Evolutionary conservation across 257 asterid genomes (phyloP), one percentile per base, ranked within the genome.

Genomic region (Anisodus acutangulus): DNA sequence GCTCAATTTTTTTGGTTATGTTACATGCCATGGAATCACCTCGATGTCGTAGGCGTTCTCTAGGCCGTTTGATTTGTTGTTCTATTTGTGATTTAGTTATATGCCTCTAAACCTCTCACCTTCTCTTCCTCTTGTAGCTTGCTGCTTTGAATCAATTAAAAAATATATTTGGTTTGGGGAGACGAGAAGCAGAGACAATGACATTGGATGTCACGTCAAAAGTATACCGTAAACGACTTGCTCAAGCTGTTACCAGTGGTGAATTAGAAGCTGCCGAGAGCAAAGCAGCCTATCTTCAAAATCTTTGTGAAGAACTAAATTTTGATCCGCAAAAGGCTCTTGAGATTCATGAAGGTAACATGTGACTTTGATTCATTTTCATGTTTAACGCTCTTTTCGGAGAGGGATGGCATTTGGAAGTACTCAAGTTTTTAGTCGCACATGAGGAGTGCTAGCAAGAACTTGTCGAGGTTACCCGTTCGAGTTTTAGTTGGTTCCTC

Each of bases 201-300:
- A 84, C 91, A 22, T 79, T 90, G 87, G 99, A 97, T 83, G 94
- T 93, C 49, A 95, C 98, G 63, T 71, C 95, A 58, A 93, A 90
- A 88, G 95, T 86, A 62, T 97, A 97, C 88, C 98, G 98, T 66
- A 94, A 88, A 90, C 95, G 92, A 82, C 97, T 97, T 85, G 93
- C 97, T 87, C 96, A 92, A 66, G 97, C 98, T 86, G 99, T 95
- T 72, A 88, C 98, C 71, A 89, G 94, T 86, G 99, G 99, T 41
- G 92, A 92, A 60, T 87, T 97, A 88, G 88, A 74, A 47, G 92
- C 91, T 59, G 90, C 97, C 15, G 95, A 92, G 57, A 97, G 99
- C 89, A 97, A 97, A 92, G 99, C 99, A 83, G 94, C 95, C 84
- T 90, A 90, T 90, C 99, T 97, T 90, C 99, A 97, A 87, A 89